Evolutionary conservation across 768 basidiomycete genomes (phyloP).

Genomic region (Boletellus sp.): DNA sequence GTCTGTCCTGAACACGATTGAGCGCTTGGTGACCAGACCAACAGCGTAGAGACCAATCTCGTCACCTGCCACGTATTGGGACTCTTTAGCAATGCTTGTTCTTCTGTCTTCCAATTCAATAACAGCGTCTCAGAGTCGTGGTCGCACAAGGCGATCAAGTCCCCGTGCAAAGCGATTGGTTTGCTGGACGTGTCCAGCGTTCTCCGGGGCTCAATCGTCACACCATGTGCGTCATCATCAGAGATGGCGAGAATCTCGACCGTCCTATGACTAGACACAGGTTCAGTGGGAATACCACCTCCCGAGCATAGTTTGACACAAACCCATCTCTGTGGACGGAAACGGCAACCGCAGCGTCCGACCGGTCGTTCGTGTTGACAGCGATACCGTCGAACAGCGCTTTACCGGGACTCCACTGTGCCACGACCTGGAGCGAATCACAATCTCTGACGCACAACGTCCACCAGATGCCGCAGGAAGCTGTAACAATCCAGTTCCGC

Average conservation of each 20-base stretch:
- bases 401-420: slow-evolving; percentile 53
- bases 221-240: slow-evolving; percentile 1
- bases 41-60: slow-evolving; percentile 1
- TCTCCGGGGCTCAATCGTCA: slow-evolving; percentile 30
- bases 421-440: slow-evolving; percentile 28
- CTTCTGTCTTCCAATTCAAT: slow-evolving; percentile 50
- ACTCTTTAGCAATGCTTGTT: slow-evolving; percentile 46
- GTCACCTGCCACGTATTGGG: slow-evolving; percentile 31
- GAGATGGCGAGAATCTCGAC: slow-evolving; percentile 30
- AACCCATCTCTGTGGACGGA: slow-evolving; percentile 47
- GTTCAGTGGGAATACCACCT: slow-evolving; percentile 11
- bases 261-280: slow-evolving; percentile 13
- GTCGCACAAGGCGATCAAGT: slow-evolving; percentile 54
- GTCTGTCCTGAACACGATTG: slow-evolving; percentile 39
- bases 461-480: slow-evolving; percentile 62
- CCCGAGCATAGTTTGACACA: slow-evolving; percentile 22
- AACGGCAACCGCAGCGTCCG: slow-evolving; percentile 49
- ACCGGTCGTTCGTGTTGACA: slow-evolving; percentile 44
- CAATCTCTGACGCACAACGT: slow-evolving; percentile 51
- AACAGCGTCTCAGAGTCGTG: slow-evolving; percentile 48
- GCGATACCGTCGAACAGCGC: slow-evolving; percentile 50
- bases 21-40: slow-evolving; percentile 8
- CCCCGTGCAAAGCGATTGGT: slow-evolving; percentile 48
- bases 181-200: slow-evolving; percentile 40
- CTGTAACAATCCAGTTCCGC: slow-evolving; percentile 45